Percentiles rank a stretch among this genome's conserved stretches.
phyloP scores from a whole-genome alignment of 306 rosid genomes.

The Trichosanthes cucumerina region DNA sequence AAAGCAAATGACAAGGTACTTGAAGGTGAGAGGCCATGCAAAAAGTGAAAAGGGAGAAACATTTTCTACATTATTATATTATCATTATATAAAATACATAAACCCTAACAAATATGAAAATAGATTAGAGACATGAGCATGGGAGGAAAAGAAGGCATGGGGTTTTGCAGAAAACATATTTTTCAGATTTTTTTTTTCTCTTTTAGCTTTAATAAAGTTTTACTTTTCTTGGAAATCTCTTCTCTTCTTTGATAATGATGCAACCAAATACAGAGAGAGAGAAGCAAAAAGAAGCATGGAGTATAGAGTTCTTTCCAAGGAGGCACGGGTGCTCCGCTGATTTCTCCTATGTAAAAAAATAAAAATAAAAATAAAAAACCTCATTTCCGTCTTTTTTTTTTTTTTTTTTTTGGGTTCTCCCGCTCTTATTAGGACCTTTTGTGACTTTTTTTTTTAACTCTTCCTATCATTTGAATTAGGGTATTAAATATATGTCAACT shows the following conservation, averaged over 20 bases:
- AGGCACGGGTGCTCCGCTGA: slow-evolving; percentile 97
- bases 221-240: slow-evolving; percentile 61
- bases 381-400: slow-evolving; percentile 12
- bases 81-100: no score
- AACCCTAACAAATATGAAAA: neutral
- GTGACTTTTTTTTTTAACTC: no score
- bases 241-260: slow-evolving; percentile 18
- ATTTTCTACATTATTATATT: neutral
- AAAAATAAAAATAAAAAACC: slow-evolving; percentile 4
- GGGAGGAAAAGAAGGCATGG: slow-evolving; percentile 24
- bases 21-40: neutral
- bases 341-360: slow-evolving; percentile 56
- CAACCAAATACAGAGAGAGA: neutral
- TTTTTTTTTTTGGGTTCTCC: neutral
- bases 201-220: slow-evolving; percentile 38
- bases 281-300: neutral
- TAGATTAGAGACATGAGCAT: slow-evolving; percentile 16
- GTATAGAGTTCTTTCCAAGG: slow-evolving; percentile 39
- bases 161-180: slow-evolving; percentile 5
- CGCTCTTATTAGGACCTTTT: no score
- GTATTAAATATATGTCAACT: no score
- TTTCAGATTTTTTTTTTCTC: slow-evolving; percentile 14
- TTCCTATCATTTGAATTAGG: no score
- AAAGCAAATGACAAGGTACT: neutral
- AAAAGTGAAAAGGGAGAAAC: slow-evolving; percentile 9